Conservation (phyloP, 305 asterid genomes). For the Fraxinus sp. region DNA sequence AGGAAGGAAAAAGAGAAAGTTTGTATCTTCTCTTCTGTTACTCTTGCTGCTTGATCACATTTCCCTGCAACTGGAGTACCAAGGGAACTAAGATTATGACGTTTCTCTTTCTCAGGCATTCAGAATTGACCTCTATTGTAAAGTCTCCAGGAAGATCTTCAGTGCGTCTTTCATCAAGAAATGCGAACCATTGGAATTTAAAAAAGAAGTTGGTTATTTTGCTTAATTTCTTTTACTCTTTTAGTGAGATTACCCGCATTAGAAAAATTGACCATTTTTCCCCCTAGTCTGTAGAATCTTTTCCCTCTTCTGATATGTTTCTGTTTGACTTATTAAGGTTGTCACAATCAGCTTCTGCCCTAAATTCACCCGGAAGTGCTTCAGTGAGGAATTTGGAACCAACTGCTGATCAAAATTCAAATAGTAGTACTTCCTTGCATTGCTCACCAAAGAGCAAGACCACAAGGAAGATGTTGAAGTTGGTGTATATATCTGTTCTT, state of each 20-base stretch:
- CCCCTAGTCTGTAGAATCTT: background rate
- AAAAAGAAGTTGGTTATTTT: slow-evolving; percentile 46
- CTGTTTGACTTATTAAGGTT: slow-evolving; percentile 26
- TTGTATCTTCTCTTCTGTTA: slow-evolving; percentile 35
- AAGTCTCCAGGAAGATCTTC: slow-evolving; percentile 43
- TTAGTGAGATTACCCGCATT: background rate
- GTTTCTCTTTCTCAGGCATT: slow-evolving; percentile 45
- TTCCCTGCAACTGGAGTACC: slow-evolving; percentile 2
- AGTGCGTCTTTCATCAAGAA: slow-evolving; percentile 40
- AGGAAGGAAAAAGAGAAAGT: slow-evolving; percentile 70
- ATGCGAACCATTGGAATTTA: slow-evolving; percentile 47
- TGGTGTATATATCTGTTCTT: slow-evolving; percentile 21
- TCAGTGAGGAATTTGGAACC: slow-evolving; percentile 31
- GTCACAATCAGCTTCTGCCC: slow-evolving; percentile 17
- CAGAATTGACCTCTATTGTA: slow-evolving; percentile 39
- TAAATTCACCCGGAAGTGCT: slow-evolving; percentile 28
- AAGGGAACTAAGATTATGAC: slow-evolving; percentile 4
- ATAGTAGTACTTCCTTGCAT: slow-evolving; percentile 24
- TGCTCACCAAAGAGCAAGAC: slow-evolving; percentile 16
- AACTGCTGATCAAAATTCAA: slow-evolving; percentile 18
- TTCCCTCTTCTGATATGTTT: slow-evolving; percentile 18
- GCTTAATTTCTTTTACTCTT: slow-evolving; percentile 19
- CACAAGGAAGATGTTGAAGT: slow-evolving; percentile 36
- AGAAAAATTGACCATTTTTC: background rate
- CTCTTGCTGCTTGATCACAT: slow-evolving; percentile 18